Evolutionary conservation across 148 eudicot species (phyloP), one percentile per base, ranked within the genome.

Genomic region (Rheum nobile): DNA sequence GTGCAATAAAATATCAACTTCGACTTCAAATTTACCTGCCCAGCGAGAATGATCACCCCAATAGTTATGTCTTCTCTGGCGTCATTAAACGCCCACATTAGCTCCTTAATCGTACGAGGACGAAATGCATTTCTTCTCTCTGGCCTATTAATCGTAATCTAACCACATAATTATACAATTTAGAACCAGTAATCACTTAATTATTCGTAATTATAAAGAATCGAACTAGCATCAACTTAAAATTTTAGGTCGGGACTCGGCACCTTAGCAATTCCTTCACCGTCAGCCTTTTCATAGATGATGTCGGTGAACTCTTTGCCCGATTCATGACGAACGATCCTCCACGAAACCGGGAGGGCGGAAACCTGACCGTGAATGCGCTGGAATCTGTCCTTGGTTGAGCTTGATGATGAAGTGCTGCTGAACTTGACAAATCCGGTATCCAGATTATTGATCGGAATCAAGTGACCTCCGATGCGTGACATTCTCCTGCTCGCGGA

Each of bases 201-300:
- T 13, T 10, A 7, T 38, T 4, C 71, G 1, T 2, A 24, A n/a
- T 1, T 17, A 42, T 6, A 21, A 41, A 67, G n/a, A 28, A 44
- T 19, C n/a, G 13, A 21, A 0, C 12, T 4, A 52, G 26, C 26
- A 52, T 21, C 1, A 17, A 52, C 1, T 34, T 52, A 65, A 21
- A 1, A 4, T 13, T 29, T 29, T 13, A 63, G 38, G 2, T 28
- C 24, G 8, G 19, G 31, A 28, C 67, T 24, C 70, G 14, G 39
- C 28, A 93, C 98, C 97, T 94, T 94, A 39, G 98, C 98, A 80
- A 95, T 95, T 82, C 82, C 89, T 80, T 95, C 98, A 1, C 87
- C 97, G 13, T 76, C 83, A 6, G 98, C 91, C 80, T 95, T 95
- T 75, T 95, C 90, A 24, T 95, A 95, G 31, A 95, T 73, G 75